Percentiles rank a stretch among this genome's conserved stretches.
phyloP scores from a whole-genome alignment of 2,329 filamentous ascomycete species.

The Clarireedia hainanense region DNA sequence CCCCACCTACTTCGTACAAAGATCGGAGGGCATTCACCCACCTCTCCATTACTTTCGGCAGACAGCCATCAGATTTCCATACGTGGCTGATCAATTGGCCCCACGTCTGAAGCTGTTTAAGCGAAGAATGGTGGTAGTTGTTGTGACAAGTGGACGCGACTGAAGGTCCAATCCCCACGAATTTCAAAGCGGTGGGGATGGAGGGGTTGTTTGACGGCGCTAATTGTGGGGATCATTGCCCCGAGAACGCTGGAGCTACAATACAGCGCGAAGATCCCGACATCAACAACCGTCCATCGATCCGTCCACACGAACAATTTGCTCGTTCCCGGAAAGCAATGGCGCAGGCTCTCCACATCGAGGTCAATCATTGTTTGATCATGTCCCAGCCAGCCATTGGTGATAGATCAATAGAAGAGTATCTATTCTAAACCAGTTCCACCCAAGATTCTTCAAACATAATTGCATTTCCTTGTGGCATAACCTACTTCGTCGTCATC shows the following conservation, averaged over 20 bases:
- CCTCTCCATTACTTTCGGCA: no score
- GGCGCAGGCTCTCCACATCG: constrained; percentile 3
- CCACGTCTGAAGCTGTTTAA: no score
- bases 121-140: not conserved
- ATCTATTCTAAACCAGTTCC: not conserved
- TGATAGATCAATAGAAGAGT: not conserved
- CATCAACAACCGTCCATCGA: not conserved
- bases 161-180: not conserved
- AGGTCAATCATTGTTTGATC: not conserved
- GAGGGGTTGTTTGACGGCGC: not conserved
- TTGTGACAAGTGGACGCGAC: not conserved
- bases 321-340: not conserved
- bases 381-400: not conserved
- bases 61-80: no score
- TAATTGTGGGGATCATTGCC: not conserved
- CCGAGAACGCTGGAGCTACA: not conserved
- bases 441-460: not conserved
- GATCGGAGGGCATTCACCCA: no score
- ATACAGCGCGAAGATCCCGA: not conserved
- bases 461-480: not conserved
- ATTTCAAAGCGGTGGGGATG: not conserved
- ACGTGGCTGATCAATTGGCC: not conserved
- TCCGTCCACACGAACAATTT: not conserved
- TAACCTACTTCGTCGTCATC: not conserved
- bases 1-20: no score